Evolutionary conservation across 1,284 basidiomycete species (phyloP).

Genomic region (Marasmius fiardii): DNA sequence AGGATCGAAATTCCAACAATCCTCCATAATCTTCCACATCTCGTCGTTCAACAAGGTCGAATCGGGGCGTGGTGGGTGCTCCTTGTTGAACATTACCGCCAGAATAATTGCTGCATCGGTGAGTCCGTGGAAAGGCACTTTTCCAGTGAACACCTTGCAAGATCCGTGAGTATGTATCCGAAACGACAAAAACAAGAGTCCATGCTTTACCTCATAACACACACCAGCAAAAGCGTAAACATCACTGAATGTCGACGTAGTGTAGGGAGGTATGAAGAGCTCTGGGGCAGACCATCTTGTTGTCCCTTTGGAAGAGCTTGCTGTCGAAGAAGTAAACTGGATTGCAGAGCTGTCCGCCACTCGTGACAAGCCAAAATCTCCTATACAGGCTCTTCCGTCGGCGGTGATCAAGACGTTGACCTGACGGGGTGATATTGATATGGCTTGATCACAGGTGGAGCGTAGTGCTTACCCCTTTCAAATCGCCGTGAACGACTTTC

Average conservation of each 20-base stretch:
- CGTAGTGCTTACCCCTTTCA: too few relatives aligned
- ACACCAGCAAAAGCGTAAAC: not conserved
- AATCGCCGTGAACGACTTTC: too few relatives aligned
- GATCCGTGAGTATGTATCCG: not conserved
- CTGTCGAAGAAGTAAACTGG: not conserved
- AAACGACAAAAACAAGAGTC: not conserved
- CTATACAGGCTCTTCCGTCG: not conserved
- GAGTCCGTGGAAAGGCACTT: too few relatives aligned
- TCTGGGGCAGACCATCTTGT: constrained; percentile 1
- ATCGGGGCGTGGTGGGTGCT: not conserved
- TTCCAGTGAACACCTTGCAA: not conserved
- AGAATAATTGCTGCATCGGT: not conserved
- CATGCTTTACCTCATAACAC: not conserved
- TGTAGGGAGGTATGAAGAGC: not conserved
- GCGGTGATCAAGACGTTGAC: too few relatives aligned
- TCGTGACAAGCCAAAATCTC: not conserved
- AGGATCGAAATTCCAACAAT: too few relatives aligned
- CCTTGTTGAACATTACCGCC: not conserved
- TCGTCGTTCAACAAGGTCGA: too few relatives aligned
- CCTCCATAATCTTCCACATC: too few relatives aligned
- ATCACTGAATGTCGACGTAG: not conserved
- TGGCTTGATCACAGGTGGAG: too few relatives aligned
- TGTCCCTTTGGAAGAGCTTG: not conserved
- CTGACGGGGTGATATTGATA: too few relatives aligned
- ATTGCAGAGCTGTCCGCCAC: not conserved